A percentile compares a stretch with the other conserved stretches of the same genome.
phyloP scores from a whole-genome alignment of 108 stramenopile species.

The Pseudonitzschia delicatissima region DNA sequence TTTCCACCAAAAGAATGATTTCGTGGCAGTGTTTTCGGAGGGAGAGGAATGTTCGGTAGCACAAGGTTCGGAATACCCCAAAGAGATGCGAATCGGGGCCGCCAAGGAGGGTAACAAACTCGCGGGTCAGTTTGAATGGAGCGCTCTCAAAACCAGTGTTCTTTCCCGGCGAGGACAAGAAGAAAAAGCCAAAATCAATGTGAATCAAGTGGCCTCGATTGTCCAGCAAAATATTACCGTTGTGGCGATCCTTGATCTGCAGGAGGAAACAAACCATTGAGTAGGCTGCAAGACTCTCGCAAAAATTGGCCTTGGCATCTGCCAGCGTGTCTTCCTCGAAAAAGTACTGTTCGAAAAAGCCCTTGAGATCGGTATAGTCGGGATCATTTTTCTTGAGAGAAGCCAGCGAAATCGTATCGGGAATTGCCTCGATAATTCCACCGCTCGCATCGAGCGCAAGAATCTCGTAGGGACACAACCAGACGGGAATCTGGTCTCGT shows the following conservation, averaged over 20 bases:
- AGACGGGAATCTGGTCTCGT: conserved; percentile 83
- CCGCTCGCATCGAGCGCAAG: conserved; percentile 84
- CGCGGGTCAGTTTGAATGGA: conserved; percentile 96
- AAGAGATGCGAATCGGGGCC: conserved; percentile 87
- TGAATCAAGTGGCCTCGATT: conserved; percentile 94
- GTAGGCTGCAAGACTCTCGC: conserved; percentile 92
- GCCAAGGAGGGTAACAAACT: conserved; percentile 90
- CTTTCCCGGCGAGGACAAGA: conserved; percentile 91
- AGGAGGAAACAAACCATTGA: conserved; percentile 92
- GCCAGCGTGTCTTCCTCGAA: conserved; percentile 55
- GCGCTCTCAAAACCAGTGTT: conserved; percentile 93
- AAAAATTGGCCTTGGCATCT: conserved; percentile 87
- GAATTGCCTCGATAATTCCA: conserved; percentile 95
- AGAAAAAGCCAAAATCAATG: conserved; percentile 94
- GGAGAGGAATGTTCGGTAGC: conserved; percentile 84
- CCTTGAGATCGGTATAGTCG: conserved; percentile 67
- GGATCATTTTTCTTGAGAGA: conserved; percentile 88
- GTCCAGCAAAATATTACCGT: conserved; percentile 94
- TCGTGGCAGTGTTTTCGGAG: conserved; percentile 84
- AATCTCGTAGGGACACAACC: conserved; percentile 94
- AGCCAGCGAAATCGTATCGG: conserved; percentile 92
- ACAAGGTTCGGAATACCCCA: conserved; percentile 82
- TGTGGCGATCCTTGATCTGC: conserved; percentile 97
- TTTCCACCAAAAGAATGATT: conserved; percentile 90
- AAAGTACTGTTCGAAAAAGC: conserved; percentile 84